A percentile compares a stretch with the other conserved stretches of the same genome.
phyloP scores from a whole-genome alignment of 2,329 filamentous ascomycete genomes.

The Fusarium sp. region DNA sequence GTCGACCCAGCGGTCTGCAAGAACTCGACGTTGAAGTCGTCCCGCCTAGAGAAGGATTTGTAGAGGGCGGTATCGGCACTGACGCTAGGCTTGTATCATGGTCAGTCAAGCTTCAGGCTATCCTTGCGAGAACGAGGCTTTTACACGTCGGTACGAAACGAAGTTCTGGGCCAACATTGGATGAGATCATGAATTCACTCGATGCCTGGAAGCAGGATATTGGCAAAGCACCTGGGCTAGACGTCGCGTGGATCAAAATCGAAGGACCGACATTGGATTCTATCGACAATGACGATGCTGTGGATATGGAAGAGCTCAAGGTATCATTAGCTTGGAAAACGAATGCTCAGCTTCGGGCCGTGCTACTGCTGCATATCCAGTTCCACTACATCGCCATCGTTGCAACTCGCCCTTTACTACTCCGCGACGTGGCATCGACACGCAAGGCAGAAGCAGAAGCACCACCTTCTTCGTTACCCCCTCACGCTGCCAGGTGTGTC shows the following conservation, averaged over 20 bases:
- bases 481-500: constrained; percentile 33
- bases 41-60: constrained; percentile 50
- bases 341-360: constrained; percentile 48
- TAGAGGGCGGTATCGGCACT: constrained; percentile 48
- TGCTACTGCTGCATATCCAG: constrained; percentile 52
- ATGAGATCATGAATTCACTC: constrained; percentile 28
- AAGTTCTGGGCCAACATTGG: constrained; percentile 25
- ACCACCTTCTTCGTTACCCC: constrained; percentile 2
- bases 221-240: constrained; percentile 30
- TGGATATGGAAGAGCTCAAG: constrained; percentile 51
- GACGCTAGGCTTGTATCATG: constrained; percentile 52
- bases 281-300: constrained; percentile 23
- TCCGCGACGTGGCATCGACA: constrained; percentile 41
- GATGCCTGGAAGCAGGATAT: constrained; percentile 34
- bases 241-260: constrained; percentile 34
- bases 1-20: constrained; percentile 55
- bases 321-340: constrained; percentile 49
- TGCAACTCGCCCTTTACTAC: constrained; percentile 51
- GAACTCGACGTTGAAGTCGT: constrained; percentile 55
- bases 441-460: constrained; percentile 10
- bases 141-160: constrained; percentile 27
- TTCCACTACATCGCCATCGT: constrained; percentile 55
- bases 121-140: constrained; percentile 49
- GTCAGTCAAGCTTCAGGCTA: constrained; percentile 53
- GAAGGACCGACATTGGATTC: not conserved